These are phyloP conservation scores for Zymoseptoria tritici DNA, from an alignment of 2,329 filamentous ascomycete species.

Conservation along the genomic window DNA sequence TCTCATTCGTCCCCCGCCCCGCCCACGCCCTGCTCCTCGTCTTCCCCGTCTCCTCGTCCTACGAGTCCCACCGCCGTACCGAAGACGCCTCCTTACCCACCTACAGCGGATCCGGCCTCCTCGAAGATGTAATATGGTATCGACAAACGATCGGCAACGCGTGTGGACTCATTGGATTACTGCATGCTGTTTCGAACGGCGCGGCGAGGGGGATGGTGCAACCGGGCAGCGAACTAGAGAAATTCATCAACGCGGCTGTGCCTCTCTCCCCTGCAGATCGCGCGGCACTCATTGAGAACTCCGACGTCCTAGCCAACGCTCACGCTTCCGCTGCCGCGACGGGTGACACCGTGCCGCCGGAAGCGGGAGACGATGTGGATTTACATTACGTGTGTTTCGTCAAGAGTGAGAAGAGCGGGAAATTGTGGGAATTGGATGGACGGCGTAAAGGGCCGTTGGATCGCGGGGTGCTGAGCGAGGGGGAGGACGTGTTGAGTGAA, in stretches of 20 bases:
- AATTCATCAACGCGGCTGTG: slow-evolving; percentile 62
- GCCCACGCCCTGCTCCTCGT: slow-evolving; percentile 84
- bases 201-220: slow-evolving; percentile 55
- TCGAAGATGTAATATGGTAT: slow-evolving; percentile 84
- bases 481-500: slow-evolving; percentile 53
- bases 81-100: slow-evolving; percentile 61
- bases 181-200: slow-evolving; percentile 79
- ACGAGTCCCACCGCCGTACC: slow-evolving; percentile 65
- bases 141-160: slow-evolving; percentile 91
- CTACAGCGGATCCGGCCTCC: slow-evolving; percentile 60
- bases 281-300: slow-evolving; percentile 69
- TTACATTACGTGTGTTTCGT: slow-evolving; percentile 95
- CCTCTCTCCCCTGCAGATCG: slow-evolving; percentile 60
- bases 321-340: slow-evolving; percentile 68
- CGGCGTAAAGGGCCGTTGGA: slow-evolving; percentile 64
- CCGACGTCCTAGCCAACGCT: slow-evolving; percentile 65
- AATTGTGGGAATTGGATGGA: slow-evolving; percentile 76
- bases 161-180: slow-evolving; percentile 79
- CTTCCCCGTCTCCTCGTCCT: slow-evolving; percentile 73
- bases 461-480: slow-evolving; percentile 39
- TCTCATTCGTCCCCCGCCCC: slow-evolving; percentile 81
- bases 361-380: slow-evolving; percentile 74
- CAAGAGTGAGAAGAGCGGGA: slow-evolving; percentile 59
- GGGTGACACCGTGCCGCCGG: slow-evolving; percentile 73
- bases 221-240: slow-evolving; percentile 51